Conservation (phyloP, 164 flowering plant species). For the Protea cynaroides region DNA sequence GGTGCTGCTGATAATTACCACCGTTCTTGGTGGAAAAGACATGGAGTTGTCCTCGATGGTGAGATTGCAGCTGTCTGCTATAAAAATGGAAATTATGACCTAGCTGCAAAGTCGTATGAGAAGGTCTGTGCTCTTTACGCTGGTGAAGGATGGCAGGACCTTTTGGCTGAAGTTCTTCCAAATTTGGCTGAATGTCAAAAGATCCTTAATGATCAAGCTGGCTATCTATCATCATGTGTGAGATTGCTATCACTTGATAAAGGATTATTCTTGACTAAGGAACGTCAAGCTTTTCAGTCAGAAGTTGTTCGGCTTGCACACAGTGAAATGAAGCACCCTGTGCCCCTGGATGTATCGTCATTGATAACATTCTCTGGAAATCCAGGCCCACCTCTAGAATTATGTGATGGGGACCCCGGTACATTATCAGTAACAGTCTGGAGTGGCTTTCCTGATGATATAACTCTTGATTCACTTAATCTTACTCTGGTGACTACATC, state of each 20-base stretch:
- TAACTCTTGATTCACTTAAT: conserved; percentile 83
- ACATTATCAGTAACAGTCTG: conserved; percentile 78
- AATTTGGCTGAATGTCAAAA: conserved; percentile 97
- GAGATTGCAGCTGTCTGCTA: conserved; percentile 88
- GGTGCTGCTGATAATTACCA: conserved; percentile 97
- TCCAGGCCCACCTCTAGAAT: conserved; percentile 81
- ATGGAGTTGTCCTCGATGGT: conserved; percentile 98
- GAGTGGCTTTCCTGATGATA: conserved; percentile 99
- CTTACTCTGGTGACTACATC: conserved; percentile 71
- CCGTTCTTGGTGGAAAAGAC: conserved; percentile 98
- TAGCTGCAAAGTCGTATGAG: conserved; percentile 94
- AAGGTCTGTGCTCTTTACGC: conserved; percentile 97
- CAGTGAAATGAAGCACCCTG: conserved; percentile 93
- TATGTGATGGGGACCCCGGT: conserved; percentile 98
- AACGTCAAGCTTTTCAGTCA: conserved; percentile 87
- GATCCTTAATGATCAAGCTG: conserved; percentile 87
- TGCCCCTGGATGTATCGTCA: conserved; percentile 92
- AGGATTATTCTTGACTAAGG: conserved; percentile 67
- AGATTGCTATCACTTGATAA: conserved; percentile 84
- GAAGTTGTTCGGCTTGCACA: conserved; percentile 90
- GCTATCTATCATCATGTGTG: conserved; percentile 93
- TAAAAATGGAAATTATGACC: conserved; percentile 73
- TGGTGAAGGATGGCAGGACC: conserved; percentile 99
- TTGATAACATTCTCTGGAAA: conserved; percentile 90
- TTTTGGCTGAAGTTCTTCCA: conserved; percentile 94